These are phyloP conservation scores for Phlebiopsis gigantea DNA, from an alignment of 768 basidiomycete species.

Conservation along the genomic window DNA sequence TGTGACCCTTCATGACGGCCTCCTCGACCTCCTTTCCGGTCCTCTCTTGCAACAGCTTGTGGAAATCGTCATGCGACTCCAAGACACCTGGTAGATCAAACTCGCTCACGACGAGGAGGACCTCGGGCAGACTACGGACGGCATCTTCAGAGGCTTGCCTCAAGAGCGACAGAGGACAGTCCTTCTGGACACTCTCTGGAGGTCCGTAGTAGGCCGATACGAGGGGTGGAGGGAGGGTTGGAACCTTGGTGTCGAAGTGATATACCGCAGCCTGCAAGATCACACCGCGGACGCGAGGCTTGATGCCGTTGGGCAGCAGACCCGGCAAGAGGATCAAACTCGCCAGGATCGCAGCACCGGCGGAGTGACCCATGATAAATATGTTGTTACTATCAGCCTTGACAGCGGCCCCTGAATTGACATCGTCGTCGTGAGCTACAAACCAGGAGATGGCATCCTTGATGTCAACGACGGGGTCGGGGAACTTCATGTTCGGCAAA, in stretches of 20 bases:
- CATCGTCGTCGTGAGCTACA: constrained; percentile 27
- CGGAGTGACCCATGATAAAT: constrained; percentile 57
- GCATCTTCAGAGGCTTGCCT: constrained; percentile 29
- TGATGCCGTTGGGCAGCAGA: constrained; percentile 19
- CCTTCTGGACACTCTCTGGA: constrained; percentile 30
- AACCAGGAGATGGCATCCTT: constrained; percentile 57
- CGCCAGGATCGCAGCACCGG: constrained; percentile 47
- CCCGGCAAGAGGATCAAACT: constrained; percentile 37
- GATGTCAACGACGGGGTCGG: constrained; percentile 49
- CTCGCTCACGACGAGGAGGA: constrained; percentile 47
- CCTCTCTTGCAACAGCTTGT: constrained; percentile 32
- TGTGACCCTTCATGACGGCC: constrained; percentile 44
- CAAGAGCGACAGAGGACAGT: constrained; percentile 39
- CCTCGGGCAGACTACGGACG: constrained; percentile 37
- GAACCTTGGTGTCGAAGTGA: constrained; percentile 20
- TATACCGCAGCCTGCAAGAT: constrained; percentile 45
- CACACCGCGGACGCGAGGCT: constrained; percentile 36
- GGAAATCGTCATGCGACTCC: constrained; percentile 33
- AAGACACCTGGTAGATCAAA: constrained; percentile 45
- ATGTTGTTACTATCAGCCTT: constrained; percentile 35
- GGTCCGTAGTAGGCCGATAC: constrained; percentile 36
- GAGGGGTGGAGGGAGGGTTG: constrained; percentile 12
- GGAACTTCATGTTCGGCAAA: constrained; percentile 51
- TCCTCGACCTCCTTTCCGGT: constrained; percentile 28
- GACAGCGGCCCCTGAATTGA: constrained; percentile 15